A percentile compares a stretch with the other conserved stretches of the same genome.
These are phyloP conservation scores for Candida montana DNA, from an alignment of 805 yeast species.

Conservation along the genomic window DNA sequence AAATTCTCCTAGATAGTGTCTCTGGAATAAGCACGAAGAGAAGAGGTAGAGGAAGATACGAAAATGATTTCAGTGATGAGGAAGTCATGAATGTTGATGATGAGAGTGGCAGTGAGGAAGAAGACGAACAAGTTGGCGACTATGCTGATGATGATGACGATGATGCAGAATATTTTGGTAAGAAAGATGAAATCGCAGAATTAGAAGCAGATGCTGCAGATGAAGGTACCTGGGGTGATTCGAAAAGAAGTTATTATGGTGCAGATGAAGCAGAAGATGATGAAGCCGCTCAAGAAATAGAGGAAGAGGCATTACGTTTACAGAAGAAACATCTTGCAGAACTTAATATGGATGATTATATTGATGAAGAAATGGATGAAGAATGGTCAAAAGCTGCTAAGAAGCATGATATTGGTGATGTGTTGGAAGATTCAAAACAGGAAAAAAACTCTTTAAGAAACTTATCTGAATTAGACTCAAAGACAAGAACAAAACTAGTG, in stretches of 20 bases:
- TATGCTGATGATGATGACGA: constrained; percentile 23
- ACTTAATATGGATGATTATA: constrained; percentile 65
- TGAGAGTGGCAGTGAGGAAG: constrained; percentile 44
- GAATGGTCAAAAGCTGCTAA: constrained; percentile 70
- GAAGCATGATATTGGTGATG: constrained; percentile 37
- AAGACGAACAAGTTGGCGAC: constrained; percentile 29
- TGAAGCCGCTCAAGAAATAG: constrained; percentile 70
- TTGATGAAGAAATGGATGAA: constrained; percentile 72
- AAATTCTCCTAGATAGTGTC: constrained; percentile 46
- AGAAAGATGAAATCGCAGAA: constrained; percentile 25
- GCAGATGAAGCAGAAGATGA: constrained; percentile 53
- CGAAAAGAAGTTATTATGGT: constrained; percentile 45
- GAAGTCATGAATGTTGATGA: constrained; percentile 38
- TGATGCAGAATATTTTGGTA: constrained; percentile 27
- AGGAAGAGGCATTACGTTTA: constrained; percentile 80
- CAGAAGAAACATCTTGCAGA: constrained; percentile 78
- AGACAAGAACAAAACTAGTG: constrained; percentile 49
- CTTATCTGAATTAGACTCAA: constrained; percentile 42
- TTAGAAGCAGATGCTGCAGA: constrained; percentile 30
- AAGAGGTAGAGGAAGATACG: constrained; percentile 20
- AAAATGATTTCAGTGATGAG: constrained; percentile 45
- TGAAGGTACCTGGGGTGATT: constrained; percentile 44
- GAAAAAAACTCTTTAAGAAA: constrained; percentile 37
- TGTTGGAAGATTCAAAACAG: constrained; percentile 7
- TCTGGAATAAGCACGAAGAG: constrained; percentile 35